These are phyloP conservation scores for Suhomyces sp. DNA, from an alignment of 805 yeast species.

Conservation along the genomic window DNA sequence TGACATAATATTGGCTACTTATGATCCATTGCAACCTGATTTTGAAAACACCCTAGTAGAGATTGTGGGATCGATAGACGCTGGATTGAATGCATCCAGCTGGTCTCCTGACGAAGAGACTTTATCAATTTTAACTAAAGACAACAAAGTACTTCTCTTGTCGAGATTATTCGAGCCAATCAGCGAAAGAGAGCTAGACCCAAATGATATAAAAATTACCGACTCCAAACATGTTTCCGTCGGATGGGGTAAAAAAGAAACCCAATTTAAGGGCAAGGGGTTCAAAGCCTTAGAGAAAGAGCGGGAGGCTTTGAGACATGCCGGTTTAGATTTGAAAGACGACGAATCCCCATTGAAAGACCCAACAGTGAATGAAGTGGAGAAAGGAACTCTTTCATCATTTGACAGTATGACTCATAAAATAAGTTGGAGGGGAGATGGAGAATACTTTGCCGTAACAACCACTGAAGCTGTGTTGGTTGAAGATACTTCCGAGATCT, in stretches of 20 bases:
- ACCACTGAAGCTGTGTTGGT: constrained; percentile 52
- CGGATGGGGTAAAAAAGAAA: constrained; percentile 98
- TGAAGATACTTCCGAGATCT: constrained; percentile 35
- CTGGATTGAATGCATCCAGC: constrained; percentile 63
- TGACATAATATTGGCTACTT: constrained; percentile 67
- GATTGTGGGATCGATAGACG: constrained; percentile 82
- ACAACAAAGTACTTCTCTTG: constrained; percentile 59
- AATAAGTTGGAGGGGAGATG: constrained; percentile 95
- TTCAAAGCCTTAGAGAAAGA: constrained; percentile 76
- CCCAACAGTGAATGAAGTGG: constrained; percentile 80
- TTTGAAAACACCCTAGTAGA: constrained; percentile 59
- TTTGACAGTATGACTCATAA: constrained; percentile 49
- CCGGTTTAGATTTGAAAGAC: constrained; percentile 66
- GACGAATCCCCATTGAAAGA: constrained; percentile 64
- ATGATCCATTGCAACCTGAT: constrained; percentile 47
- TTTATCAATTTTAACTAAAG: constrained; percentile 62
- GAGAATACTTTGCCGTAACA: constrained; percentile 73
- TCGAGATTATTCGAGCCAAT: constrained; percentile 80
- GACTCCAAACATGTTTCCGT: constrained; percentile 84
- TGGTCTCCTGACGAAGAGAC: constrained; percentile 96
- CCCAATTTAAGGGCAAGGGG: constrained; percentile 95
- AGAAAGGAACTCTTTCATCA: constrained; percentile 59
- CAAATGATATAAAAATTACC: constrained; percentile 57
- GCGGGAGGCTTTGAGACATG: constrained; percentile 50
- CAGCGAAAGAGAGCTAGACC: constrained; percentile 55